Evolutionary conservation across 345 rosid species (phyloP).

Genomic region (Gossypium australe): DNA sequence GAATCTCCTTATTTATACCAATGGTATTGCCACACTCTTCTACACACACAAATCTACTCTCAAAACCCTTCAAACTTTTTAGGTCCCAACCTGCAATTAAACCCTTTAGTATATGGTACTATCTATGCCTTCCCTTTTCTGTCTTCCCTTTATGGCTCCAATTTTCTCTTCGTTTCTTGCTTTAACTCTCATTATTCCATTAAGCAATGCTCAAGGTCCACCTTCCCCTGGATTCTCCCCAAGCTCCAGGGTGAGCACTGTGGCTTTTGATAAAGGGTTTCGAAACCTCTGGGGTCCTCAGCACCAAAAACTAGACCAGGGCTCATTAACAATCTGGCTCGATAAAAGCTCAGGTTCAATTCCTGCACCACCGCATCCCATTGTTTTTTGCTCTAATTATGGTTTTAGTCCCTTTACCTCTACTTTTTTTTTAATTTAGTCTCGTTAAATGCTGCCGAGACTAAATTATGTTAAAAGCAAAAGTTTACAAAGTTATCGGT

Average conservation of each 20-base stretch:
- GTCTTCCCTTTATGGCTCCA: slow-evolving; percentile 33
- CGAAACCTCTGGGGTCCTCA: slow-evolving; percentile 79
- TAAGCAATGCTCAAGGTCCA: slow-evolving; percentile 39
- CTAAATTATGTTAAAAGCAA: no score
- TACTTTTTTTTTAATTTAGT: no score
- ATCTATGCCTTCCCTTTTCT: slow-evolving; percentile 6
- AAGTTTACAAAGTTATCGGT: no score
- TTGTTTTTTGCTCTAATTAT: no score
- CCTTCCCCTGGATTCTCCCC: slow-evolving; percentile 90
- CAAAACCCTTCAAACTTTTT: slow-evolving; percentile 10
- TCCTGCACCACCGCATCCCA: neutral
- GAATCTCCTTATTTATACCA: slow-evolving; percentile 38
- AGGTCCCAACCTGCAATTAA: slow-evolving; percentile 5
- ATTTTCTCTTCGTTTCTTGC: slow-evolving; percentile 23
- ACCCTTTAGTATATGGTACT: neutral
- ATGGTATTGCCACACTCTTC: slow-evolving; percentile 11
- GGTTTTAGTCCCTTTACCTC: no score
- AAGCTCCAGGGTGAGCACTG: slow-evolving; percentile 38
- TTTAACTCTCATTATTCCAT: slow-evolving; percentile 19
- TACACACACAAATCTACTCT: slow-evolving; percentile 7
- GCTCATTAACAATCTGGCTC: slow-evolving; percentile 65
- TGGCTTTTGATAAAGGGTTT: slow-evolving; percentile 47
- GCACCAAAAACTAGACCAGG: slow-evolving; percentile 67
- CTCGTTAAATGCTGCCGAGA: no score
- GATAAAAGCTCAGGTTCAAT: slow-evolving; percentile 53